A percentile compares a stretch with the other conserved stretches of the same genome.
Conservation (phyloP, 768 basidiomycete species). For the Calocera viscosa region DNA sequence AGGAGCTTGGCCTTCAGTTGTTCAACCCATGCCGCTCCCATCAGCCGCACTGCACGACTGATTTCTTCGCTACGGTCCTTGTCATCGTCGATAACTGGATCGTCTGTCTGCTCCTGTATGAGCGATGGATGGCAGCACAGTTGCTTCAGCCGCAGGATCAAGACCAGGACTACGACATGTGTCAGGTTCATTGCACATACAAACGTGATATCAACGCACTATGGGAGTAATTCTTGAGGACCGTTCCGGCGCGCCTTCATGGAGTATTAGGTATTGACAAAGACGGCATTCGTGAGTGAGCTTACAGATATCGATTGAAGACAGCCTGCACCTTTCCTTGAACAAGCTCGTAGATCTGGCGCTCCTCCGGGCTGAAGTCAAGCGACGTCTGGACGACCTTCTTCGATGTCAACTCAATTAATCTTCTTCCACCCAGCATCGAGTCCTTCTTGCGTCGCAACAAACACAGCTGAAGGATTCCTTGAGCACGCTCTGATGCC, state of each 20-base stretch:
- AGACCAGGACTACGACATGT: conserved; percentile 39
- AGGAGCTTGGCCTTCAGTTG: conserved; percentile 11
- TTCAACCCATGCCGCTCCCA: conserved; percentile 11
- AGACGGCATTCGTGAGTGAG: not conserved
- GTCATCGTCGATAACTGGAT: conserved; percentile 18
- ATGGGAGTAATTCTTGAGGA: conserved; percentile 56
- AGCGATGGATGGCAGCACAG: conserved; percentile 56
- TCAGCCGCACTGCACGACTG: conserved; percentile 6
- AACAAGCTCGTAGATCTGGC: conserved; percentile 48
- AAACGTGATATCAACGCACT: conserved; percentile 22
- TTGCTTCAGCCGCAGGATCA: conserved; percentile 63
- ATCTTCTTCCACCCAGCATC: conserved; percentile 48
- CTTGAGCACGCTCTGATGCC: conserved; percentile 48
- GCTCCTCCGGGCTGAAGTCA: conserved; percentile 49
- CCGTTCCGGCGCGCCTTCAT: conserved; percentile 38
- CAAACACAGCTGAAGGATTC: conserved; percentile 41
- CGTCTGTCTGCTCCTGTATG: conserved; percentile 43
- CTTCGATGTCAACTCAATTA: conserved; percentile 55
- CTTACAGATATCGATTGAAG: conserved; percentile 48
- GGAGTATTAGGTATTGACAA: not conserved
- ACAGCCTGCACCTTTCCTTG: conserved; percentile 34
- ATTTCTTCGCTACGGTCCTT: conserved; percentile 13
- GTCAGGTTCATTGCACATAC: not conserved
- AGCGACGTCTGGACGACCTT: conserved; percentile 39
- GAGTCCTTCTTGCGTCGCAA: conserved; percentile 54